Evolutionary conservation across 495 filamentous ascomycete species (phyloP).

Genomic region (Schizothecium vesticola): DNA sequence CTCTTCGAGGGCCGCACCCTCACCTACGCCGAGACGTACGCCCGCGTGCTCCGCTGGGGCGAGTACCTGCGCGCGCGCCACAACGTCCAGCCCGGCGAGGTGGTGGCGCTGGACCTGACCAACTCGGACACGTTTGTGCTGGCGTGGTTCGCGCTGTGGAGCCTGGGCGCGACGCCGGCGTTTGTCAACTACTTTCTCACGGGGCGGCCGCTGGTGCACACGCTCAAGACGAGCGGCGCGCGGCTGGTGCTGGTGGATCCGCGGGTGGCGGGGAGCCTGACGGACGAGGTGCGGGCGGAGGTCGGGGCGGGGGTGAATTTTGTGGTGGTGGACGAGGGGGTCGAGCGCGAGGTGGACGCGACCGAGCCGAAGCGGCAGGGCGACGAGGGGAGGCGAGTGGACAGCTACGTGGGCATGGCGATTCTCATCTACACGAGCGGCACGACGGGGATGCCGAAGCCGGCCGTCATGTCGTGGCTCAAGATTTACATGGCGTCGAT

Average conservation of each 20-base stretch:
- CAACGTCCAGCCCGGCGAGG: constrained; percentile 62
- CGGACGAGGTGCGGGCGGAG: constrained; percentile 36
- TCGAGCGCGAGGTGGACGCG: constrained; percentile 52
- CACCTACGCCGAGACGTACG: constrained; percentile 74
- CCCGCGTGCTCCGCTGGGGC: constrained; percentile 67
- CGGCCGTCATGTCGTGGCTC: constrained; percentile 74
- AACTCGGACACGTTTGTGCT: constrained; percentile 66
- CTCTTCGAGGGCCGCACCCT: constrained; percentile 68
- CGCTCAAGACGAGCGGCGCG: constrained; percentile 72
- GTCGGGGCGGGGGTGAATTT: constrained; percentile 48
- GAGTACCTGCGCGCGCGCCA: constrained; percentile 68
- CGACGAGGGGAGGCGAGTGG: constrained; percentile 52
- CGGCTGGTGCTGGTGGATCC: constrained; percentile 79
- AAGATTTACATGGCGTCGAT: constrained; percentile 53
- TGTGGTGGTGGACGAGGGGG: constrained; percentile 51
- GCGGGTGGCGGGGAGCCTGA: constrained; percentile 45
- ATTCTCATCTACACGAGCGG: constrained; percentile 81
- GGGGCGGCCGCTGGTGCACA: constrained; percentile 39
- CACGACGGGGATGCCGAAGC: constrained; percentile 88
- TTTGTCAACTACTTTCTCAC: constrained; percentile 53
- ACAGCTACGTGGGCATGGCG: constrained; percentile 55
- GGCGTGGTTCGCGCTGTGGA: constrained; percentile 41
- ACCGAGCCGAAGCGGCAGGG: constrained; percentile 52
- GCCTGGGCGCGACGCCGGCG: constrained; percentile 36
- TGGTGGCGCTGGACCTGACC: constrained; percentile 82